A percentile compares a stretch with the other conserved stretches of the same genome.
Conservation (phyloP, 2,329 filamentous ascomycete genomes). For the Diaporthe citriasiana region DNA sequence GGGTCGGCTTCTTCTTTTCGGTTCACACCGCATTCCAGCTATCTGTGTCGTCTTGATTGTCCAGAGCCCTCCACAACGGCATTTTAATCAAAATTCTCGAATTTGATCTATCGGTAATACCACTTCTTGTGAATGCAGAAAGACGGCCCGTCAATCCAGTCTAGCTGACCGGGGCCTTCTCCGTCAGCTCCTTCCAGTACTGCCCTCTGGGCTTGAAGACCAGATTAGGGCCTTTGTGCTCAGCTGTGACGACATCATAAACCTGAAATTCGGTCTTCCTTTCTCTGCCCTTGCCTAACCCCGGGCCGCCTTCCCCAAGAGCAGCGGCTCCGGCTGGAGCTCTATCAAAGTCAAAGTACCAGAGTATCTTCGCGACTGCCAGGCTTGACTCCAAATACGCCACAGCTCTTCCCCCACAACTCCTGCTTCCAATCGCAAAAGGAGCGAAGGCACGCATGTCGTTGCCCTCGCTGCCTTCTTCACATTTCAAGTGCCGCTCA, state of each 20-base stretch:
- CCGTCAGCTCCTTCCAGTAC: background rate
- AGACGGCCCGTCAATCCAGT: background rate
- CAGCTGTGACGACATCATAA: slow-evolving; percentile 9
- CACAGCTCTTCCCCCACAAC: slow-evolving; percentile 52
- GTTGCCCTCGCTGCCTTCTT: background rate
- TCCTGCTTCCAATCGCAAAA: slow-evolving; percentile 53
- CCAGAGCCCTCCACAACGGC: no score
- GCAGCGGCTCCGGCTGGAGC: background rate
- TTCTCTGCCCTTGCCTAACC: background rate
- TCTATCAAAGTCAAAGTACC: slow-evolving; percentile 42
- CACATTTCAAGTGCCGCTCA: slow-evolving; percentile 19
- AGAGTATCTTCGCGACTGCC: slow-evolving; percentile 45
- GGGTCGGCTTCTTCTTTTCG: no score
- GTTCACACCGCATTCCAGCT: no score
- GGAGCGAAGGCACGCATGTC: slow-evolving; percentile 47
- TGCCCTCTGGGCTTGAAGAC: slow-evolving; percentile 47
- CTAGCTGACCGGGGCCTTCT: background rate
- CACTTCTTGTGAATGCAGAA: background rate
- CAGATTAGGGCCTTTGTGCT: slow-evolving; percentile 15
- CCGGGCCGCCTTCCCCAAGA: background rate
- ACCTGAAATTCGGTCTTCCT: slow-evolving; percentile 29
- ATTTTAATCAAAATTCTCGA: no score
- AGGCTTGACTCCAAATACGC: slow-evolving; percentile 46
- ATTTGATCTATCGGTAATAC: no score
- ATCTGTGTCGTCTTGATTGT: no score